phyloP scores from a whole-genome alignment of 106 monocot genomes.

The Acorus calamus region DNA sequence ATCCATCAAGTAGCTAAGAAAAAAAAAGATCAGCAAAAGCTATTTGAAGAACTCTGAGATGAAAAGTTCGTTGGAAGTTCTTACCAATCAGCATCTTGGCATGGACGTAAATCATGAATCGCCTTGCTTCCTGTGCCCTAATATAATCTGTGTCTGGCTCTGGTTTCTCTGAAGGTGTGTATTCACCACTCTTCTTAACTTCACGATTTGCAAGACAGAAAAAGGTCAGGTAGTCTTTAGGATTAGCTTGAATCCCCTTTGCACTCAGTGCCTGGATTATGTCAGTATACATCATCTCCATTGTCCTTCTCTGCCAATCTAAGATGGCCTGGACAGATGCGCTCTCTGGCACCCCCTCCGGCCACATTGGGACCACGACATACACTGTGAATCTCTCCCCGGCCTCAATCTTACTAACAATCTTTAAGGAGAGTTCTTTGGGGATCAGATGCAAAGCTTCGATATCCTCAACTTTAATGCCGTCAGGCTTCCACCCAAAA shows the following conservation, averaged over 20 bases:
- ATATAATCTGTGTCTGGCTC: constrained; percentile 37
- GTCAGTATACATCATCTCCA: constrained; percentile 35
- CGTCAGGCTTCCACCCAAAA: constrained; percentile 19
- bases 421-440: constrained; percentile 40
- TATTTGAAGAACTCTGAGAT: too few relatives aligned
- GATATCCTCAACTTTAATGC: constrained; percentile 36
- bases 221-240: constrained; percentile 15
- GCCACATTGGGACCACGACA: constrained; percentile 26
- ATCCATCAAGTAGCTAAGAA: too few relatives aligned
- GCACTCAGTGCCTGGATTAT: constrained; percentile 29
- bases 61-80: too few relatives aligned
- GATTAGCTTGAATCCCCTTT: constrained; percentile 34
- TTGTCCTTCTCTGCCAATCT: too few relatives aligned
- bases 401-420: constrained; percentile 54
- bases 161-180: constrained; percentile 31
- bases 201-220: constrained; percentile 29
- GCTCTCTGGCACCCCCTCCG: too few relatives aligned
- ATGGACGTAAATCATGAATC: neutral
- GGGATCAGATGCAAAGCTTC: constrained; percentile 46
- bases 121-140: constrained; percentile 1
- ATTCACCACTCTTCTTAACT: constrained; percentile 29
- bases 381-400: constrained; percentile 46
- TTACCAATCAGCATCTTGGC: constrained; percentile 34
- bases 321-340: too few relatives aligned
- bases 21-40: too few relatives aligned